These are phyloP conservation scores for Tolypocladium paradoxum DNA, from an alignment of 2,329 filamentous ascomycete genomes.

Conservation along the genomic window DNA sequence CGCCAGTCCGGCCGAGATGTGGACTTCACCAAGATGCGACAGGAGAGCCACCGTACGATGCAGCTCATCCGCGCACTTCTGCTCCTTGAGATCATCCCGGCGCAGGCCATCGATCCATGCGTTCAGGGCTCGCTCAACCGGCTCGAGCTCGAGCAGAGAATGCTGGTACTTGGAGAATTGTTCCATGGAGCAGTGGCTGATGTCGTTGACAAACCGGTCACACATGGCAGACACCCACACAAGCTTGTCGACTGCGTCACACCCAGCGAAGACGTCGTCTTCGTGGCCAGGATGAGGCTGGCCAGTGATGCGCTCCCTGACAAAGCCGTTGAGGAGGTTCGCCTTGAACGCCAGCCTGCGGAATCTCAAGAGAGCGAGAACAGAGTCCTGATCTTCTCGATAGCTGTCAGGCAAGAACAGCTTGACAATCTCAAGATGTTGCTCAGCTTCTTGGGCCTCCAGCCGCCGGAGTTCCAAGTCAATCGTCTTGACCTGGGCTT, in stretches of 20 bases:
- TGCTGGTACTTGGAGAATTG: constrained; percentile 71
- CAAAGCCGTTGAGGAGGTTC: constrained; percentile 62
- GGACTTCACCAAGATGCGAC: constrained; percentile 73
- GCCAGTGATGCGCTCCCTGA: constrained; percentile 66
- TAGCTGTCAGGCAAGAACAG: constrained; percentile 82
- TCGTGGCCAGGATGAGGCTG: constrained; percentile 57
- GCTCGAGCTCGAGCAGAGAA: constrained; percentile 77
- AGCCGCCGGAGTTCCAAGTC: constrained; percentile 79
- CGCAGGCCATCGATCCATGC: constrained; percentile 77
- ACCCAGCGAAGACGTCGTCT: constrained; percentile 69
- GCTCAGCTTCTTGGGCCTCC: constrained; percentile 77
- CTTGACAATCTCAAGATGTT: constrained; percentile 82
- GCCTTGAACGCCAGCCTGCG: constrained; percentile 85
- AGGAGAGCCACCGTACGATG: constrained; percentile 78
- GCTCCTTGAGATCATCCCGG: constrained; percentile 75
- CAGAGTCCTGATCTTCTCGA: constrained; percentile 68
- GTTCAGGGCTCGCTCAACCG: constrained; percentile 82
- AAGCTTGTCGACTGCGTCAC: constrained; percentile 75
- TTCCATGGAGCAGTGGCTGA: constrained; percentile 65
- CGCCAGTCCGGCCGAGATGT: constrained; percentile 59
- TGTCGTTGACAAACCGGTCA: constrained; percentile 70
- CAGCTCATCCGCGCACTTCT: constrained; percentile 70
- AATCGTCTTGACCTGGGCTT: constrained; percentile 89
- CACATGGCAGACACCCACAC: constrained; percentile 77
- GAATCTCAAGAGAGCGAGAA: constrained; percentile 81